Percentiles rank a stretch among this genome's conserved stretches.
These are phyloP conservation scores for Athelia sp. DNA, from an alignment of 1,284 basidiomycete genomes.

Conservation along the genomic window DNA sequence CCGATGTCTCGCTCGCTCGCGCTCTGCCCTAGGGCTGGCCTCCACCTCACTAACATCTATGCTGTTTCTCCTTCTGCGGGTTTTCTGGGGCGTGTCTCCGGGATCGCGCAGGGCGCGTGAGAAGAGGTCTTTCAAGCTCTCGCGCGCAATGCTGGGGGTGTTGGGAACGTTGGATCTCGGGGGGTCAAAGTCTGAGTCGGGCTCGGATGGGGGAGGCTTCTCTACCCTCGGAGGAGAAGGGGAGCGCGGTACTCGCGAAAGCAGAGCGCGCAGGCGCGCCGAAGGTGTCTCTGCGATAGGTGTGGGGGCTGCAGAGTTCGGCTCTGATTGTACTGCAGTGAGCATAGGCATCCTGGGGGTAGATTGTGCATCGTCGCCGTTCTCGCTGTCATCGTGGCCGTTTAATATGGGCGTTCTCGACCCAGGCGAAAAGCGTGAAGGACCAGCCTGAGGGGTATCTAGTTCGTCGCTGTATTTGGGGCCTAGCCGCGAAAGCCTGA, in stretches of 20 bases:
- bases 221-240: slow-evolving; percentile 27
- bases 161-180: slow-evolving; percentile 31
- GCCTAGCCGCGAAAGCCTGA: slow-evolving; percentile 36
- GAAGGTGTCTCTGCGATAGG: slow-evolving; percentile 39
- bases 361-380: slow-evolving; percentile 41
- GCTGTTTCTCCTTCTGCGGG: slow-evolving; percentile 44
- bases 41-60: slow-evolving; percentile 60
- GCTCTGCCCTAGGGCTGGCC: slow-evolving; percentile 40
- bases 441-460: slow-evolving; percentile 31
- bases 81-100: slow-evolving; percentile 56
- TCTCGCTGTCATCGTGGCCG: slow-evolving; percentile 35
- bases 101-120: slow-evolving; percentile 55
- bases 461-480: slow-evolving; percentile 22
- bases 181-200: slow-evolving; percentile 58
- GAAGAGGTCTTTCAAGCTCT: slow-evolving; percentile 60
- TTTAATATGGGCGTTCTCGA: too few species aligned
- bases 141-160: slow-evolving; percentile 45
- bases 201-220: slow-evolving; percentile 39
- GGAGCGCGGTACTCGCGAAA: slow-evolving; percentile 36
- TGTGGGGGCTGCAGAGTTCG: slow-evolving; percentile 17
- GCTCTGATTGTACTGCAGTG: not conserved
- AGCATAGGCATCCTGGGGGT: slow-evolving; percentile 39
- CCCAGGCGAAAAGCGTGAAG: slow-evolving; percentile 32
- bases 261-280: slow-evolving; percentile 50
- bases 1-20: slow-evolving; percentile 40